Base-by-base conservation (phyloP, 352 stramenopile species). In the Phytophthora cryptogea region DNA sequence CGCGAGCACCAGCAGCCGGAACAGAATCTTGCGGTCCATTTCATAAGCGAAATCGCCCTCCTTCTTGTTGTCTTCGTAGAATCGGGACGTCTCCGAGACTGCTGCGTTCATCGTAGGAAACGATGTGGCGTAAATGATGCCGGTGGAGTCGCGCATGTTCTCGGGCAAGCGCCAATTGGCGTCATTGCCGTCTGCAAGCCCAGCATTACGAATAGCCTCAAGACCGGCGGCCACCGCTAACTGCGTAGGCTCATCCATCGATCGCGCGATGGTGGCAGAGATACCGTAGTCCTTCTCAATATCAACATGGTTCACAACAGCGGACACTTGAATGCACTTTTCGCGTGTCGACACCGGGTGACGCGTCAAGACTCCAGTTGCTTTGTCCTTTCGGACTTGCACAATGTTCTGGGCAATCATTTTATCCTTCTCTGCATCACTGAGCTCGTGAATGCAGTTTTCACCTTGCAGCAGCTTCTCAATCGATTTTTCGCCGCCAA, bases 1-100 rank as follows among this genome's bases (percentile, higher is more conserved):
- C 4, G 94, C 96, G 1, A 98, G 77, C 11, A 98, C 92, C 4
- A 99, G 72, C 6, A 99, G 80, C 8, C 93, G 90, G 74, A 99
- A 99, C 8, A 99, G 84, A 49, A 99, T 97, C 74, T 99, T 99
- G 13, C 94, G 86, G 66, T 99, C 96, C 66, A 98, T 96, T 56
- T 97, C 90, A 56, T 98, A 98, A 46, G 5, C 43, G 39, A 10
- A 47, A 10, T 49, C 48, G 8, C 32, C 30, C 10, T 61, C 40
- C 27, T 61, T 59, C 14, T 59, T 63, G 28, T 13, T 43, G 14
- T 63, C 27, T 39, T 78, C 45, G 46, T 80, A 72, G 48, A 94
- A 98, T 26, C 87, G 80, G 59, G 88, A 86, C 3, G 94, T 89
- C 71, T 98, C 95, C 14, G 76, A 76, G 10, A 98, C 88, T 0